A percentile compares a stretch with the other conserved stretches of the same genome.
These are phyloP conservation scores for Moesziomyces sp. DNA, from an alignment of 1,284 basidiomycete genomes.

Conservation along the genomic window DNA sequence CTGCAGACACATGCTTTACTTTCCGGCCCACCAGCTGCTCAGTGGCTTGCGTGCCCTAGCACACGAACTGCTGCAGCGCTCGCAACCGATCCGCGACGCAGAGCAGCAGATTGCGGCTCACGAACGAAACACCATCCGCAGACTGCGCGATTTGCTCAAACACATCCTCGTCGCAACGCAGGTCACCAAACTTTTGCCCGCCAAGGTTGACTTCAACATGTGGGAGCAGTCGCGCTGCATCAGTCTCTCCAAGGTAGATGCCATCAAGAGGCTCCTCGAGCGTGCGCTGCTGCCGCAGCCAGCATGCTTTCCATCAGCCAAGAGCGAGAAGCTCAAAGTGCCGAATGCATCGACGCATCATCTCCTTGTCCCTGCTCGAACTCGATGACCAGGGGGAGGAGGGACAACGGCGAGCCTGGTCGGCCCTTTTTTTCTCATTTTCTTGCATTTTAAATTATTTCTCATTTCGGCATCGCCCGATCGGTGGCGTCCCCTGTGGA, in stretches of 20 bases:
- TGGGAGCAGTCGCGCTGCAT: neutral
- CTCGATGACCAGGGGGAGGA: too few relatives aligned
- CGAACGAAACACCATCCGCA: neutral
- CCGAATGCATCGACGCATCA: neutral
- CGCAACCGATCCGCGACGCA: neutral
- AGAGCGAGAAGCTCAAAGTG: neutral
- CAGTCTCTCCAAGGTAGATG: neutral
- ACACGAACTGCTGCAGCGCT: slow-evolving; percentile 1
- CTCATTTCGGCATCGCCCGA: too few relatives aligned
- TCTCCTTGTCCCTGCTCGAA: neutral
- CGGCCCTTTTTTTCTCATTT: too few relatives aligned
- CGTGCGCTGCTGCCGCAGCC: neutral
- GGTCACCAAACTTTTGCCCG: neutral
- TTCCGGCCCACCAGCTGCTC: slow-evolving; percentile 1
- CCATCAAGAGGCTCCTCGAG: neutral
- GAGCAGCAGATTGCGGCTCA: neutral
- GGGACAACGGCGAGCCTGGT: too few relatives aligned
- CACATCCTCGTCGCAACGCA: neutral
- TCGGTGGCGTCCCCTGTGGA: too few relatives aligned
- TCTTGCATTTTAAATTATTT: too few relatives aligned
- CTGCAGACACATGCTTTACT: neutral
- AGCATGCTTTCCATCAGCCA: neutral
- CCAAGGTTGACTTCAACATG: neutral
- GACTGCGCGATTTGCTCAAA: slow-evolving; percentile 2
- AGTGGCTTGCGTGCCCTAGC: neutral